Evolutionary conservation across 495 filamentous ascomycete genomes (phyloP).

Genomic region (Xylaria venustula): DNA sequence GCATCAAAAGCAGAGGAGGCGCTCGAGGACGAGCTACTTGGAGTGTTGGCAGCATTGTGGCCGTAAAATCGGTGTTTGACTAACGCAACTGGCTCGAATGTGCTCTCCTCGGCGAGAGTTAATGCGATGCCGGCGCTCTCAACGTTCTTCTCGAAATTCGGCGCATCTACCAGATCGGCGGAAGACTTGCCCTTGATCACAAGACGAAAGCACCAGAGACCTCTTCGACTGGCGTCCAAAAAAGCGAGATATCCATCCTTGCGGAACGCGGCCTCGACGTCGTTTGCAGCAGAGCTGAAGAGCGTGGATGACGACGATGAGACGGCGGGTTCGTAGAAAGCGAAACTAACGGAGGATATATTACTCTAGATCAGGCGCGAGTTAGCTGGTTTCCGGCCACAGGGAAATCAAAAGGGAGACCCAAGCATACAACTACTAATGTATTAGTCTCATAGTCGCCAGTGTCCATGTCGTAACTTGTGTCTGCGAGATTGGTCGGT

Average conservation of each 20-base stretch:
- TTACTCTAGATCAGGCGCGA: conserved; percentile 37
- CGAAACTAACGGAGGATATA: conserved; percentile 43
- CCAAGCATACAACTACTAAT: conserved; percentile 43
- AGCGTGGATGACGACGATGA: conserved; percentile 35
- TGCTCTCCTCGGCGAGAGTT: conserved; percentile 41
- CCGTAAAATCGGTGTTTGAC: conserved; percentile 37
- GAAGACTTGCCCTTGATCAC: conserved; percentile 29
- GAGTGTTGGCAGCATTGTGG: conserved; percentile 41
- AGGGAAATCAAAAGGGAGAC: neutral
- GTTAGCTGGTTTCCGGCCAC: conserved; percentile 19
- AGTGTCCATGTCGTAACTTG: conserved; percentile 49
- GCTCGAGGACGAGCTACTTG: conserved; percentile 47
- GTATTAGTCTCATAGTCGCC: conserved; percentile 55
- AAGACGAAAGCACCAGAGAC: conserved; percentile 53
- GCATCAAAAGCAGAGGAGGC: conserved; percentile 39
- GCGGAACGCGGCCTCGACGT: conserved; percentile 46
- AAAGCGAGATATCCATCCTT: conserved; percentile 51
- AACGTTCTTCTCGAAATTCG: conserved; percentile 31
- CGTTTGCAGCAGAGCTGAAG: conserved; percentile 39
- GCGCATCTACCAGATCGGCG: conserved; percentile 23
- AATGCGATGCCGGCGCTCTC: conserved; percentile 41
- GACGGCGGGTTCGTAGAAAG: conserved; percentile 44
- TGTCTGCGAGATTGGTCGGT: neutral
- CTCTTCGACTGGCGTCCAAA: conserved; percentile 44
- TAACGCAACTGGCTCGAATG: conserved; percentile 45